These are phyloP conservation scores for Huntiella moniliformis DNA, from an alignment of 2,329 filamentous ascomycete species.

Conservation along the genomic window DNA sequence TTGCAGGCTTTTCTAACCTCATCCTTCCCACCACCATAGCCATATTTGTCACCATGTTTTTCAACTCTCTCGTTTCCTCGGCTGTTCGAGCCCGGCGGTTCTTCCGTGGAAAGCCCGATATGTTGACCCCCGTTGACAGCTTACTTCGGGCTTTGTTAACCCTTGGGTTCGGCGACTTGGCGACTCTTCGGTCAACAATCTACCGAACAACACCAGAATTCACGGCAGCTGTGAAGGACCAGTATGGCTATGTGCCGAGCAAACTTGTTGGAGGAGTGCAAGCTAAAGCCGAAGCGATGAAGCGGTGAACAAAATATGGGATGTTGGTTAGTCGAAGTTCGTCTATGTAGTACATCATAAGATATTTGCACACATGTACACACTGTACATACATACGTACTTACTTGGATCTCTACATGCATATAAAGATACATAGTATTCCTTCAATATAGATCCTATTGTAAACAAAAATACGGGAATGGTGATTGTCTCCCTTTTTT, in stretches of 20 bases:
- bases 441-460: too few relatives aligned
- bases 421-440: too few relatives aligned
- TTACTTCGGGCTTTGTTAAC: not conserved
- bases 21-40: not conserved
- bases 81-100: not conserved
- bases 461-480: too few relatives aligned
- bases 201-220: constrained; percentile 1
- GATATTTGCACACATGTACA: too few relatives aligned
- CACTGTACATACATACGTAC: too few relatives aligned
- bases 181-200: constrained; percentile 2
- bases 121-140: not conserved
- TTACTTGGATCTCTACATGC: too few relatives aligned
- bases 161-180: constrained; percentile 6
- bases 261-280: not conserved
- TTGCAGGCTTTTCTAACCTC: not conserved
- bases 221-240: constrained; percentile 2
- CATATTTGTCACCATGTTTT: not conserved
- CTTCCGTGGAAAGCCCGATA: not conserved
- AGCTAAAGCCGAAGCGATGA: too few relatives aligned
- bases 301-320: too few relatives aligned
- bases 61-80: constrained; percentile 3
- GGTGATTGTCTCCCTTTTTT: too few relatives aligned
- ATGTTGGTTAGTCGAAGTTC: too few relatives aligned
- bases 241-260: constrained; percentile 6
- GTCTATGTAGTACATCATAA: too few relatives aligned